A percentile compares a stretch with the other conserved stretches of the same genome.
Evolutionary conservation across 1,139 yeast genomes (phyloP).

Genomic region (Candida sojae): DNA sequence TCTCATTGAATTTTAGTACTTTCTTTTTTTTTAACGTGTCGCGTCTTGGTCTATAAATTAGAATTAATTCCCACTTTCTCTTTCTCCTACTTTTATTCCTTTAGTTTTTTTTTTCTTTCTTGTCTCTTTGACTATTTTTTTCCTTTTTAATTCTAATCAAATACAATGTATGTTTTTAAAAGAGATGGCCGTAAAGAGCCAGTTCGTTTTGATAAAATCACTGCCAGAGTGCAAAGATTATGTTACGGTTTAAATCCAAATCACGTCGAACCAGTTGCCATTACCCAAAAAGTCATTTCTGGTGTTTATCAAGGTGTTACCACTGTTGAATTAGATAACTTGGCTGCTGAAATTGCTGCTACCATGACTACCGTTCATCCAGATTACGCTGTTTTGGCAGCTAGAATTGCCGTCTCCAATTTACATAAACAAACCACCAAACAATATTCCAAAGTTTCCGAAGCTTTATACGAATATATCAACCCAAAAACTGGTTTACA

Average conservation of each 20-base stretch:
- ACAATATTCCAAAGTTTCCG: constrained; percentile 78
- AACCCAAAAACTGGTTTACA: constrained; percentile 72
- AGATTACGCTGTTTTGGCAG: constrained; percentile 92
- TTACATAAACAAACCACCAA: constrained; percentile 93
- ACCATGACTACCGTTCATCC: constrained; percentile 97
- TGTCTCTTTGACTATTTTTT: constrained; percentile 3
- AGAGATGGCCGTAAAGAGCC: constrained; percentile 85
- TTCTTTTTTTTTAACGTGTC: constrained; percentile 4
- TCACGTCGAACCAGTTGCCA: constrained; percentile 85
- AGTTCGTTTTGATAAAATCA: constrained; percentile 71
- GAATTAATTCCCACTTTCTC: neutral
- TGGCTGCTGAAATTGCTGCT: constrained; percentile 97
- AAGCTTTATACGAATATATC: constrained; percentile 64
- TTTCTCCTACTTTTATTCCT: neutral
- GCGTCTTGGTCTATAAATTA: constrained; percentile 4
- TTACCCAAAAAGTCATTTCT: constrained; percentile 84
- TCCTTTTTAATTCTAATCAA: neutral
- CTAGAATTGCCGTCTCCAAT: constrained; percentile 90
- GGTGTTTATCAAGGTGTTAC: constrained; percentile 97
- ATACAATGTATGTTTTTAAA: constrained; percentile 51
- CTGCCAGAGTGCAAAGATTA: constrained; percentile 51
- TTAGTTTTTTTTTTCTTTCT: constrained; percentile 1
- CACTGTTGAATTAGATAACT: constrained; percentile 86
- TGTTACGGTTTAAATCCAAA: constrained; percentile 83
- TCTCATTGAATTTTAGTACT: too few relatives aligned